These are phyloP conservation scores for Melampsora americana DNA, from an alignment of 1,284 basidiomycete species.

Conservation along the genomic window DNA sequence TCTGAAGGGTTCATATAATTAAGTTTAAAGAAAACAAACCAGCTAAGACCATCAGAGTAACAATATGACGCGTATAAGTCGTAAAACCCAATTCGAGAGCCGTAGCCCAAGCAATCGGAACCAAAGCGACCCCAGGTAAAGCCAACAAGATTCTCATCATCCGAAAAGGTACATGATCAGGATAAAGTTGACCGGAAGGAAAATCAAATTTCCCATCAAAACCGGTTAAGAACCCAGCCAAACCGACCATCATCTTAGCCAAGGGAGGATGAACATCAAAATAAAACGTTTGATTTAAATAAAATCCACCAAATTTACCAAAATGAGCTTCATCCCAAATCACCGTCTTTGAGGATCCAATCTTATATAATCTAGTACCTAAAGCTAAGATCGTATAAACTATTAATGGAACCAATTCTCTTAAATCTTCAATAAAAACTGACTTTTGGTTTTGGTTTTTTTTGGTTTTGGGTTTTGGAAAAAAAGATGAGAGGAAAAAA, in stretches of 20 bases:
- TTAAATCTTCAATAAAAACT: slow-evolving; percentile 14
- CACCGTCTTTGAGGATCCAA: slow-evolving; percentile 80
- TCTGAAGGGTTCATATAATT: too few relatives aligned
- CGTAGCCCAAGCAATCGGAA: slow-evolving; percentile 94
- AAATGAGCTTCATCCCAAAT: slow-evolving; percentile 99
- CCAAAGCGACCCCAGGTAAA: slow-evolving; percentile 88
- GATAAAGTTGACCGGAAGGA: slow-evolving; percentile 84
- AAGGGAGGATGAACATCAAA: slow-evolving; percentile 94
- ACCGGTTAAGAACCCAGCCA: slow-evolving; percentile 83
- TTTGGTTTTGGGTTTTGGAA: too few relatives aligned
- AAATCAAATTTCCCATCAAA: slow-evolving; percentile 92
- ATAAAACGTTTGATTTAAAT: slow-evolving; percentile 92
- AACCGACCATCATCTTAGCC: slow-evolving; percentile 96
- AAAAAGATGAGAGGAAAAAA: too few relatives aligned
- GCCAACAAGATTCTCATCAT: slow-evolving; percentile 94
- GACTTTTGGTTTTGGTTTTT: too few relatives aligned
- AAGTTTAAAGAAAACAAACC: slow-evolving; percentile 60
- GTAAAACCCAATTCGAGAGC: slow-evolving; percentile 92
- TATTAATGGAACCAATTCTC: slow-evolving; percentile 63
- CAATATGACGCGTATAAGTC: slow-evolving; percentile 80
- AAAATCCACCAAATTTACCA: slow-evolving; percentile 94
- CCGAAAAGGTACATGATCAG: slow-evolving; percentile 79
- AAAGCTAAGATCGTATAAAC: slow-evolving; percentile 89
- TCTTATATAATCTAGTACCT: slow-evolving; percentile 89
- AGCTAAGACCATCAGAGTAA: slow-evolving; percentile 86